Base-by-base conservation (phyloP, 257 asterid species). In the Perilla frutescens region DNA sequence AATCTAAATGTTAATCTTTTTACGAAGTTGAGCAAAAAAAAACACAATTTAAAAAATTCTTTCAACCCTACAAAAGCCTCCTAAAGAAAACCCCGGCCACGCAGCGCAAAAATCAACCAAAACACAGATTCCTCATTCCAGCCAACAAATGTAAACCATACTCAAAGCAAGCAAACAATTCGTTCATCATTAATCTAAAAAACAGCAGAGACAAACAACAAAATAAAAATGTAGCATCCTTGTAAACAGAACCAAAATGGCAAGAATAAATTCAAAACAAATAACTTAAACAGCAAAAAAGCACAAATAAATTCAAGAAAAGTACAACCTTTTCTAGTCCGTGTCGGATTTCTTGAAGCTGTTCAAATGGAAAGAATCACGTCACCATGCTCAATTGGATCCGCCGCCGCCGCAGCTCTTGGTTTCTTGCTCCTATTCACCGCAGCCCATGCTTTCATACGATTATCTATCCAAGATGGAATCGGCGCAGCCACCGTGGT, bases 281-380 rank as follows among this genome's bases (percentile, higher is more conserved):
- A 34, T 4, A 4, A 2, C 37, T 34, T 34, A 34, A 34, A 34
- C 4, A 34, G 37, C 37, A 59, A 32, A 32, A 61, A 12, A 0
- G 26, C 4, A 37, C 37, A 60, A 8, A 10, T 11, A 60, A 36
- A 12, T 1, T 6, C n/a, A 61, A 0, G 13, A 61, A 62, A 67
- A 72, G 15, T 34, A 7, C 43, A 47, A 88, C 93, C 93, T 84
- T 78, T 15, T 80, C 83, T 12, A 88, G 84, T n/a, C 85, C 89
- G 0, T 84, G 85, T 50, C 84, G 93, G 43, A 83, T 72, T 14
- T 82, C 82, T 20, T 20, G 26, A 55, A 88, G 86, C 79, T 80
- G 80, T 66, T 84, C 86, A 34, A 34, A 85, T 75, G 37, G 37
- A 76, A 39, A 34, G 37, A 34, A 4, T 34, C 37, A 34, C 37